Base-by-base conservation (phyloP, 306 rosid species). In the Glycine latifolia region DNA sequence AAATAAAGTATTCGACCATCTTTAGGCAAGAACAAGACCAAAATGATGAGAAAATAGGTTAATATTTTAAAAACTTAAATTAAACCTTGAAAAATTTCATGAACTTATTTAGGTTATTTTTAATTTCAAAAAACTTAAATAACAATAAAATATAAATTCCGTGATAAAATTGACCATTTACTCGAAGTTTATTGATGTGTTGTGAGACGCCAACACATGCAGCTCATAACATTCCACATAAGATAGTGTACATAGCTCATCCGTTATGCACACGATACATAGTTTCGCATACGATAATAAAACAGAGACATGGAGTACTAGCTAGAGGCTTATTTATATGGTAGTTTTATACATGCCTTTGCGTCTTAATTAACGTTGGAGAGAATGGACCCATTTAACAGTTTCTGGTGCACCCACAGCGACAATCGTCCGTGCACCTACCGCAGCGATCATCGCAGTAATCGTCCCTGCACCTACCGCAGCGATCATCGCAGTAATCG, bases 391-490 rank as follows among this genome's bases (percentile, higher is more conserved):
- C 20, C 10, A 43, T 26, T 65, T 74, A 81, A 31, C 85, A 81
- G 70, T 74, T 74, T 67, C 10, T 65, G 70, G 80, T 66, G 75
- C 80, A 81, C 69, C 75, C 65, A 1, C 85, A 81, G 17, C 73
- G 73, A 13, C 72, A 12, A 44, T 80, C 75, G 1, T 52, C 56
- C 53, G 56, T 81, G 75, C 85, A 81, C 14, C 52, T 66, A 4
- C 85, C 85, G 0, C 85, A 81, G 53, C 44, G 69, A 44, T 65
- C 61, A 15, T 74, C 76, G 14, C 85, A 82, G 55, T n/a, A 12
- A 44, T 80, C 75, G 1, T 52, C 56, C 53, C 66, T 81, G 75
- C 85, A 81, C 14, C 52, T 66, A 4, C 85, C 85, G 0, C 85
- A 81, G 53, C 44, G 69, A 44, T 65, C 61, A 15, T 74, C 76